Base-by-base conservation (phyloP, 257 asterid species). In the Agastache rugosa region DNA sequence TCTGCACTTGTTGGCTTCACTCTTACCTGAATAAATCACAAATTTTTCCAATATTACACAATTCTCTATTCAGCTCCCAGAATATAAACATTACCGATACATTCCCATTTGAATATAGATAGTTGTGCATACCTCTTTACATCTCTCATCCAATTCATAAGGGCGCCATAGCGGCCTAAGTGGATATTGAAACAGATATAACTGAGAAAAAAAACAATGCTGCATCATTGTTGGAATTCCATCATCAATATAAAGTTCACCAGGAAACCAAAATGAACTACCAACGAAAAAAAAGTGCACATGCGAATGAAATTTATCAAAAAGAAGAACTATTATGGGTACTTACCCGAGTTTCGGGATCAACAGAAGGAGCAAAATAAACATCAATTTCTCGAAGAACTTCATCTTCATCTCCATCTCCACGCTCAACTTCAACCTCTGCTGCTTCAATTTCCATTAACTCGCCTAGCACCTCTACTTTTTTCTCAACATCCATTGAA, bases 141-240 rank as follows among this genome's bases (percentile, higher is more conserved):
- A 87, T 72, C 83, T 81, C 5, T 85, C 95, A 0, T 88, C 95
- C 80, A 91, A 71, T 29, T 85, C 98, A 80, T 93, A 93, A 0
- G 98, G 97, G 41, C 98, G 83, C 97, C 97, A 93, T 74, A 55
- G 5, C 2, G 91, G 93, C 79, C 97, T 87, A 19, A 88, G 78
- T 2, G 96, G 97, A 78, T 80, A 93, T 75, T 93, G 98, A 78
- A 90, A 66, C 76, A 87, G 87, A 74, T 86, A 89, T 61, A 94
- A 65, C 98, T 92, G 85, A 14, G 34, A 37, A 75, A n/a, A 17
- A 37, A 11, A 56, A 78, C 17, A 79, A 45, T 22, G 17, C 19
- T 16, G 71, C 68, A 71, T 5, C 44, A 51, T 23, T 16, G 58
- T 27, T 68, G 7, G 62, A 35, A 27, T 64, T 17, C 44, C 55